These are phyloP conservation scores for Ehretia macrophylla DNA, from an alignment of 257 asterid species.

Conservation along the genomic window DNA sequence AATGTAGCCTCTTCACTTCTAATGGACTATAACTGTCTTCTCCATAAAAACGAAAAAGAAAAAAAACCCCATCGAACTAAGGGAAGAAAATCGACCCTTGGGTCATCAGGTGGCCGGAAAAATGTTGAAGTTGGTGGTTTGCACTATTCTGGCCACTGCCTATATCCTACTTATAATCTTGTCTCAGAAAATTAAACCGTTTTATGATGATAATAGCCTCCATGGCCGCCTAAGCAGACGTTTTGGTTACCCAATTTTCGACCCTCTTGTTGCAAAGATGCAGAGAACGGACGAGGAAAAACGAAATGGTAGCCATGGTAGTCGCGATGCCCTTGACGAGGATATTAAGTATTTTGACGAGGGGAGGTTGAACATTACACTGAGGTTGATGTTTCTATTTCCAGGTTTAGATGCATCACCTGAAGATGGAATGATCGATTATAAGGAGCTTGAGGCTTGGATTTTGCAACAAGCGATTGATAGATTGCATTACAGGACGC, in stretches of 20 bases:
- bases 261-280: conserved; percentile 20
- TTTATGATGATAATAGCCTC: background rate
- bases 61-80: background rate
- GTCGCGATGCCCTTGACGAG: background rate
- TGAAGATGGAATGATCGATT: conserved; percentile 23
- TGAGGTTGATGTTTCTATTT: conserved; percentile 33
- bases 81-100: background rate
- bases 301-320: background rate
- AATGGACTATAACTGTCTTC: conserved; percentile 13
- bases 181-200: background rate
- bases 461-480: conserved; percentile 26
- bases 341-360: conserved; percentile 17
- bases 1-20: background rate
- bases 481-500: conserved; percentile 17
- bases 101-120: conserved; percentile 2
- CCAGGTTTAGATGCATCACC: conserved; percentile 28
- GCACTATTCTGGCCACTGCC: conserved; percentile 20
- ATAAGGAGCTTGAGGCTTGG: conserved; percentile 32
- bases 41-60: background rate
- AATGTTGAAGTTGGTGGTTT: conserved; percentile 40
- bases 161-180: conserved; percentile 11
- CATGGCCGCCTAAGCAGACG: conserved; percentile 18
- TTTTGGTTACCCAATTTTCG: conserved; percentile 24
- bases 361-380: conserved; percentile 20
- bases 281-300: conserved; percentile 9